These are phyloP conservation scores for Daldinia sp. DNA, from an alignment of 2,329 filamentous ascomycete genomes.

Conservation along the genomic window DNA sequence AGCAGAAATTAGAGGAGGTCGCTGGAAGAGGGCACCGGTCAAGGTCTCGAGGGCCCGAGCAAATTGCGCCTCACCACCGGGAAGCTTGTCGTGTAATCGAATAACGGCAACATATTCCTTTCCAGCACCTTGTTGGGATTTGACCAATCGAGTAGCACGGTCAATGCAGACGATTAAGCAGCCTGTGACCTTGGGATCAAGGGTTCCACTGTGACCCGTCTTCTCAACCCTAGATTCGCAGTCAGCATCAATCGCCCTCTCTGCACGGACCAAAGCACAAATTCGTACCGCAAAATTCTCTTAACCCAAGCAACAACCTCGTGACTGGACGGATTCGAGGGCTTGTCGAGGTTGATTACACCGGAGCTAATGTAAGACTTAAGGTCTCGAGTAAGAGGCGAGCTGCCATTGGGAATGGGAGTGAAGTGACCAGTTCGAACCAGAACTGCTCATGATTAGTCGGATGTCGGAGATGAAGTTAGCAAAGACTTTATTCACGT, in stretches of 20 bases:
- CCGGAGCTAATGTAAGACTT: conserved; percentile 97
- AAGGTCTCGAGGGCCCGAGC: conserved; percentile 93
- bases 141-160: conserved; percentile 95
- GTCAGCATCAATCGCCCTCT: conserved; percentile 16
- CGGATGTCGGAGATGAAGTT: conserved; percentile 37
- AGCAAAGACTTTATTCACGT: conserved; percentile 51
- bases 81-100: conserved; percentile 92
- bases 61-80: conserved; percentile 92
- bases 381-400: conserved; percentile 90
- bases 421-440: conserved; percentile 97
- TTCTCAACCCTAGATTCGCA: conserved; percentile 76
- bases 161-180: conserved; percentile 86
- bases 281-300: conserved; percentile 83
- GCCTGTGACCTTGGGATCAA: conserved; percentile 97
- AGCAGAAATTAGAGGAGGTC: conserved; percentile 94
- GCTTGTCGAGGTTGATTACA: conserved; percentile 98
- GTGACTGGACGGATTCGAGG: conserved; percentile 96
- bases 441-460: conserved; percentile 67
- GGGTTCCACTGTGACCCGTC: conserved; percentile 96
- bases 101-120: conserved; percentile 99
- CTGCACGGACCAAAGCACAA: not conserved
- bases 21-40: conserved; percentile 96
- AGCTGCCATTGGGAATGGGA: conserved; percentile 91
- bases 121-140: conserved; percentile 98
- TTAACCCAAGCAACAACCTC: conserved; percentile 99